Percentiles rank a stretch among this genome's conserved stretches.
These are phyloP conservation scores for Carallia pectinifolia DNA, from an alignment of 345 rosid genomes.

Conservation along the genomic window DNA sequence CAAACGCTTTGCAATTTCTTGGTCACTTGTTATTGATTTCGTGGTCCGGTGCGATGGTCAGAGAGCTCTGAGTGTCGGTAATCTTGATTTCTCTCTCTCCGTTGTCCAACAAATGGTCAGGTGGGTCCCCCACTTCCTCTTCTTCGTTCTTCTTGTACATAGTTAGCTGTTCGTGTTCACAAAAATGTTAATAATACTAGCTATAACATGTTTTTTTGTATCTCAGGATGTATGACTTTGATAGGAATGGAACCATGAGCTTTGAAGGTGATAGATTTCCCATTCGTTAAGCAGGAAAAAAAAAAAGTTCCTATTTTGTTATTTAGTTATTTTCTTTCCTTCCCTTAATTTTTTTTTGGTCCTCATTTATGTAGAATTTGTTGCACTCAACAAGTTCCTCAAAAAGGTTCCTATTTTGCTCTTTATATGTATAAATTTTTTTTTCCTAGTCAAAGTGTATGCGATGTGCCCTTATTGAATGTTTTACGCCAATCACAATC, in stretches of 20 bases:
- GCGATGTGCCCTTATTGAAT: background rate
- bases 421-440: too few relatives aligned
- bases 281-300: background rate
- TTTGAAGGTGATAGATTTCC: constrained; percentile 42
- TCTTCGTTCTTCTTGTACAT: background rate
- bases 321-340: background rate
- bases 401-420: constrained; percentile 46
- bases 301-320: too few relatives aligned
- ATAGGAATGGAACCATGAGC: constrained; percentile 67
- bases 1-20: too few relatives aligned
- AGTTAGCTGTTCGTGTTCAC: too few relatives aligned
- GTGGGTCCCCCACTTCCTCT: constrained; percentile 25
- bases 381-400: constrained; percentile 66
- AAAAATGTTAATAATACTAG: background rate
- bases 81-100: constrained; percentile 53
- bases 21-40: background rate
- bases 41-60: constrained; percentile 18
- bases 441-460: background rate
- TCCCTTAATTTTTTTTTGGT: background rate
- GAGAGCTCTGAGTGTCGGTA: constrained; percentile 58
- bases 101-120: constrained; percentile 74
- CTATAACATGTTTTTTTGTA: background rate
- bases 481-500: background rate
- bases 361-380: constrained; percentile 41
- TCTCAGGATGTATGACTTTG: constrained; percentile 70